Conservation (phyloP, 164 flowering plant species). For the Warburgia ugandensis region DNA sequence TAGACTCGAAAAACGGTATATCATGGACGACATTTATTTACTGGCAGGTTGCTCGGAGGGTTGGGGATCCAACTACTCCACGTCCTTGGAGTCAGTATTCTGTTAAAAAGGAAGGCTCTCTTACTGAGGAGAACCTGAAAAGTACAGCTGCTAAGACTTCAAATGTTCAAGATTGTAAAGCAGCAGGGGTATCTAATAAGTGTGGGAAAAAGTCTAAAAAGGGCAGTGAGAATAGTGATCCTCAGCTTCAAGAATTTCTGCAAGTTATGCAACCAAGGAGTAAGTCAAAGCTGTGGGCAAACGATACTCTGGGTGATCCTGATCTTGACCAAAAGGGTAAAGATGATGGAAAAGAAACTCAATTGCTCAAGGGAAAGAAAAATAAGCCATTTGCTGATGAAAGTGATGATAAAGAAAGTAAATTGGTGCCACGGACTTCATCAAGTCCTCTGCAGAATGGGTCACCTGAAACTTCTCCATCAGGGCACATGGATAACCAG, state of each 20-base stretch:
- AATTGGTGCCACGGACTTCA: background rate
- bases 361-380: conserved; percentile 13
- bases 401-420: conserved; percentile 11
- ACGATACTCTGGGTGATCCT: conserved; percentile 49
- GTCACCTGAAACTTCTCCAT: conserved; percentile 8
- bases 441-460: conserved; percentile 7
- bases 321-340: conserved; percentile 17
- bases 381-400: conserved; percentile 18
- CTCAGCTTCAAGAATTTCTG: conserved; percentile 71
- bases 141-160: conserved; percentile 13
- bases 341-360: conserved; percentile 12
- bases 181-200: conserved; percentile 3
- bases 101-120: conserved; percentile 32
- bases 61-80: conserved; percentile 76
- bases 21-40: background rate
- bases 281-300: conserved; percentile 86
- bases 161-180: conserved; percentile 17
- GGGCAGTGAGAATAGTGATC: conserved; percentile 40
- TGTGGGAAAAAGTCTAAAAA: conserved; percentile 23
- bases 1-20: background rate
- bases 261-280: conserved; percentile 74
- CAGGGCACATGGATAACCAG: conserved; percentile 12
- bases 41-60: conserved; percentile 65
- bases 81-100: conserved; percentile 91
- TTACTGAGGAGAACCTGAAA: conserved; percentile 20